phyloP scores from a whole-genome alignment of 345 rosid genomes.

The Acer saccharum region DNA sequence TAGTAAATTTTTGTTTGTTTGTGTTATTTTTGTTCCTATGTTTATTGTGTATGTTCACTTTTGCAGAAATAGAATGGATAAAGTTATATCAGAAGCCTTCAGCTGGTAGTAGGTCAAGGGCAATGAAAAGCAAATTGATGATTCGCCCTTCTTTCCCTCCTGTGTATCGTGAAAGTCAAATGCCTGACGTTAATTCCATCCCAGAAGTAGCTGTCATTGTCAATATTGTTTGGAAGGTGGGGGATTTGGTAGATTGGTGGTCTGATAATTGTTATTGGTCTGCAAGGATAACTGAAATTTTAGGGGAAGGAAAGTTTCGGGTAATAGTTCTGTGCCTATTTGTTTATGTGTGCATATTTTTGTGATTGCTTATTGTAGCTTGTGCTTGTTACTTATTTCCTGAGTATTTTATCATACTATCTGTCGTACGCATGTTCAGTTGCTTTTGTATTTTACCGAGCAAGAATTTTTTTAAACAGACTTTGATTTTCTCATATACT shows the following conservation, averaged over 20 bases:
- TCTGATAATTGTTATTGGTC: conserved; percentile 60
- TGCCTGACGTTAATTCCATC: conserved; percentile 30
- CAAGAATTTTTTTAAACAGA: background rate
- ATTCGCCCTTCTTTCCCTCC: conserved; percentile 62
- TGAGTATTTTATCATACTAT: background rate
- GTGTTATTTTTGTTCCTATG: background rate
- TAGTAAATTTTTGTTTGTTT: background rate
- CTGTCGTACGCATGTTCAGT: background rate
- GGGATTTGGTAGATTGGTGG: conserved; percentile 80
- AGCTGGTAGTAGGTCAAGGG: conserved; percentile 14
- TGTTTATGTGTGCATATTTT: background rate
- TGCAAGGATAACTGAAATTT: conserved; percentile 40
- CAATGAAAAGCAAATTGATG: conserved; percentile 39
- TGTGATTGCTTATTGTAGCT: background rate
- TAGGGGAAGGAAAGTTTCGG: conserved; percentile 41
- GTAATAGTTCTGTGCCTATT: conserved; percentile 32
- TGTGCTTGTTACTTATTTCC: background rate
- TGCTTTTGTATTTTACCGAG: background rate
- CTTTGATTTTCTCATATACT: background rate
- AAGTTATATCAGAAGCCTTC: conserved; percentile 37
- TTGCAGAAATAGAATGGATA: conserved; percentile 38
- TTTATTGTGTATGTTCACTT: conserved; percentile 1
- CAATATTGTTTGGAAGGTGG: conserved; percentile 55
- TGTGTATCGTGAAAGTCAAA: conserved; percentile 37
- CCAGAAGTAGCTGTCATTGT: conserved; percentile 41